These are phyloP conservation scores for Hypoxylon sp. DNA, from an alignment of 2,329 filamentous ascomycete species.

Conservation along the genomic window DNA sequence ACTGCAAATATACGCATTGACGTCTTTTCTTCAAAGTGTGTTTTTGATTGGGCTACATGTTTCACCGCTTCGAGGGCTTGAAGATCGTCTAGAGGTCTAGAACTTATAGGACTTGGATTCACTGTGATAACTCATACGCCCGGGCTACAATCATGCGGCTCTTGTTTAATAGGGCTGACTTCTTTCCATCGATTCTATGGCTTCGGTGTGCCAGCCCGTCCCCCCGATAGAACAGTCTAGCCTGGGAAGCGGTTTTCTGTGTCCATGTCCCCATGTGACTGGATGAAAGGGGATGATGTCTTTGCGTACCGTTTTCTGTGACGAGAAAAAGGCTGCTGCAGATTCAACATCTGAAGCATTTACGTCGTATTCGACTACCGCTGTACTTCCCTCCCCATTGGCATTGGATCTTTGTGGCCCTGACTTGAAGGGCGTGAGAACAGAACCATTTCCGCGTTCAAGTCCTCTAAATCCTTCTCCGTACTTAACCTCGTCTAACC, in stretches of 20 bases:
- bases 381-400: neutral
- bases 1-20: neutral
- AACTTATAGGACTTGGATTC: constrained; percentile 8
- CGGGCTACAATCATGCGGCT: constrained; percentile 12
- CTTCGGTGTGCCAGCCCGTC: neutral
- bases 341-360: neutral
- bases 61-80: constrained; percentile 24
- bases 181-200: constrained; percentile 5
- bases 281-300: neutral
- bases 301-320: neutral
- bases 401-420: neutral
- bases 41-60: neutral
- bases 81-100: constrained; percentile 3
- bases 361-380: neutral
- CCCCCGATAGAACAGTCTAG: constrained; percentile 19
- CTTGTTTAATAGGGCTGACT: constrained; percentile 17
- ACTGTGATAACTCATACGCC: neutral
- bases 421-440: neutral
- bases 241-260: constrained; percentile 6
- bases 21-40: neutral
- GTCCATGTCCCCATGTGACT: neutral
- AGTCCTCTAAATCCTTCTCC: neutral
- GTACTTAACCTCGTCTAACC: neutral
- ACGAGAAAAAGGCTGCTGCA: neutral
- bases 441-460: neutral